A percentile compares a stretch with the other conserved stretches of the same genome.
Conservation (phyloP, 306 rosid species). For the Rubus idaeus region DNA sequence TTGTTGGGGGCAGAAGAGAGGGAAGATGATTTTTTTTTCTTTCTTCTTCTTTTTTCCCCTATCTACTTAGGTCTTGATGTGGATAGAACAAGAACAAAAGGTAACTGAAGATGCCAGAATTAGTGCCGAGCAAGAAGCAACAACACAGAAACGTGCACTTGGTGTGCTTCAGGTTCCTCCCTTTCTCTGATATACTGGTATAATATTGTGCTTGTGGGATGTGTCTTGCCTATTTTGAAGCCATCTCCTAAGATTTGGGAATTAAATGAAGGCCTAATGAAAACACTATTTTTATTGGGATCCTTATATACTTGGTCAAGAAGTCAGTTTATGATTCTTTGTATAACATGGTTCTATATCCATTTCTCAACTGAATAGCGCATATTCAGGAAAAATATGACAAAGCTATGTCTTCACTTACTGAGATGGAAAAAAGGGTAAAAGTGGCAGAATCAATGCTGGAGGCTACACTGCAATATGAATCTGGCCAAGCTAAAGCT, state of each 20-base stretch:
- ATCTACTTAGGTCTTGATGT: conserved; percentile 57
- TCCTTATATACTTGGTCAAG: not conserved
- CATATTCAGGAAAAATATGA: conserved; percentile 87
- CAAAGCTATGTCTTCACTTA: conserved; percentile 60
- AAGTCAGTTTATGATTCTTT: not conserved
- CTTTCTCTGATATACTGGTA: conserved; percentile 18
- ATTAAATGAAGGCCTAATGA: not conserved
- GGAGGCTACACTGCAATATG: conserved; percentile 94
- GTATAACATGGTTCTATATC: conserved; percentile 23
- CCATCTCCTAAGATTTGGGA: not conserved
- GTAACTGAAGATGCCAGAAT: conserved; percentile 84
- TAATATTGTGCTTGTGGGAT: not conserved
- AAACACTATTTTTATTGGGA: not conserved
- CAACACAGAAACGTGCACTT: conserved; percentile 70
- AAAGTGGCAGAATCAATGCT: conserved; percentile 85
- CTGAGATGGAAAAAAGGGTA: conserved; percentile 79
- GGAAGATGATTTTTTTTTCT: not conserved
- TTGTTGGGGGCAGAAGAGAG: not conserved
- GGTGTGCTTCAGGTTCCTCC: conserved; percentile 70
- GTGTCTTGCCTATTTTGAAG: not conserved
- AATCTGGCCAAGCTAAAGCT: conserved; percentile 93
- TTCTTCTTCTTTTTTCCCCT: not conserved
- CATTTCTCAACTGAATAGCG: conserved; percentile 29
- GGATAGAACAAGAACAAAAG: conserved; percentile 82
- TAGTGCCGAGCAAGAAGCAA: conserved; percentile 75